Percentiles rank a stretch among this genome's conserved stretches.
phyloP scores from a whole-genome alignment of 1,284 basidiomycete species.

The Mycosarcoma mackinlayi region DNA sequence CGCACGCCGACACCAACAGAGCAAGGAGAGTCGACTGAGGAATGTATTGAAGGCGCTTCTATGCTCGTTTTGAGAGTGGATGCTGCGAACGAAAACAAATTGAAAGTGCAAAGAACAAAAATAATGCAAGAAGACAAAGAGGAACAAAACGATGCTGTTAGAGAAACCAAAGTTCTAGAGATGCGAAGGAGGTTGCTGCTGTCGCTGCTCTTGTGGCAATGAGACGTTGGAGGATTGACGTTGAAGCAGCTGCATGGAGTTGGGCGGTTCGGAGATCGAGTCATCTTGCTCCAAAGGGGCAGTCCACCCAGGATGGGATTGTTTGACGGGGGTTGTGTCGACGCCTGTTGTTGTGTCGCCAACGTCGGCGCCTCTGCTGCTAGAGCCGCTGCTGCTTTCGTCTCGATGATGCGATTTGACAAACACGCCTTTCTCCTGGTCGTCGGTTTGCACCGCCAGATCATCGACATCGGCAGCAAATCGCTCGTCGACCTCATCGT shows the following conservation, averaged over 20 bases:
- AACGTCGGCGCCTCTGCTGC: neutral
- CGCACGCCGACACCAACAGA: too few relatives aligned
- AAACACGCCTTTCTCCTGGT: constrained; percentile 9
- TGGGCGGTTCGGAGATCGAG: neutral
- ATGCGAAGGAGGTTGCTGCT: neutral
- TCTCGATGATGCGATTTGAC: neutral
- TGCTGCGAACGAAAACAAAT: neutral
- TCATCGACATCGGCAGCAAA: constrained; percentile 18
- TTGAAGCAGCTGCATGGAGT: constrained; percentile 4
- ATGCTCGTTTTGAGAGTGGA: too few relatives aligned
- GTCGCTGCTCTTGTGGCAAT: neutral
- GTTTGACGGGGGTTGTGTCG: neutral
- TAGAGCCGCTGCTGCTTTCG: neutral
- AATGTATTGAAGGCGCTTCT: too few relatives aligned
- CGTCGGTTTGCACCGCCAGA: neutral
- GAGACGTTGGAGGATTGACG: neutral
- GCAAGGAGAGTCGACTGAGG: too few relatives aligned
- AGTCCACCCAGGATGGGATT: too few relatives aligned
- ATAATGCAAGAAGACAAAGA: neutral
- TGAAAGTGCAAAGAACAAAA: neutral
- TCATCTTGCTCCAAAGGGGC: neutral
- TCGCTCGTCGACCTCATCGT: constrained; percentile 37
- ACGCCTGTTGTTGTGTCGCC: neutral
- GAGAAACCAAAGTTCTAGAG: too few relatives aligned
- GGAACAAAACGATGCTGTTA: neutral